These are phyloP conservation scores for Suhomyces bribrorum DNA, from an alignment of 1,139 yeast species.

Conservation along the genomic window DNA sequence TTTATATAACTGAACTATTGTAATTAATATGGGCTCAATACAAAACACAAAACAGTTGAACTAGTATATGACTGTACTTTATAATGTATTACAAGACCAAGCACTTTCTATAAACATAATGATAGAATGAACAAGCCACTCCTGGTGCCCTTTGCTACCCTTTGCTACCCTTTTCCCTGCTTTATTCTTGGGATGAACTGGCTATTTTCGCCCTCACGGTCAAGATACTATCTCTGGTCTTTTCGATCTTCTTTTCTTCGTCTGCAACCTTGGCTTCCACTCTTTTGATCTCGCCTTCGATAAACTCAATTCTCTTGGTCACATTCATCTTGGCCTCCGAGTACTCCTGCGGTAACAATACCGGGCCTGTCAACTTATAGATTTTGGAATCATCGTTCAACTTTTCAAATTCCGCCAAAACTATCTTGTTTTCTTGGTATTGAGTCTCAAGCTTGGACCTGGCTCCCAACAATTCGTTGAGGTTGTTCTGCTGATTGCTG, in stretches of 20 bases:
- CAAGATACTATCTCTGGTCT: slow-evolving; percentile 50
- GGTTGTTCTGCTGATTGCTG: slow-evolving; percentile 34
- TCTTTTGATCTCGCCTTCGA: slow-evolving; percentile 69
- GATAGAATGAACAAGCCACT: too few relatives aligned
- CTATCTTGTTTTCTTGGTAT: slow-evolving; percentile 88
- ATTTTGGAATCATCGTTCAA: slow-evolving; percentile 66
- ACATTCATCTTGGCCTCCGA: slow-evolving; percentile 82
- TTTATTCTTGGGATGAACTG: neutral
- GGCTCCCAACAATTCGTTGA: slow-evolving; percentile 53
- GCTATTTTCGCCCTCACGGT: slow-evolving; percentile 37
- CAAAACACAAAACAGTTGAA: too few relatives aligned
- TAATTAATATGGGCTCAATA: too few relatives aligned
- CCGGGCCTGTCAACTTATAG: slow-evolving; percentile 89
- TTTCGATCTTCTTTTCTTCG: slow-evolving; percentile 54
- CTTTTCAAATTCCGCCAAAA: slow-evolving; percentile 72
- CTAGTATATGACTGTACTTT: too few relatives aligned
- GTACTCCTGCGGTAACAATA: slow-evolving; percentile 83
- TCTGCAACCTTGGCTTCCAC: slow-evolving; percentile 60
- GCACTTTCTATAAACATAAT: too few relatives aligned
- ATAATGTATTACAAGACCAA: too few relatives aligned
- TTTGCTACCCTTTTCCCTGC: neutral
- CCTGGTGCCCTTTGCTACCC: too few relatives aligned
- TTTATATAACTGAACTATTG: neutral
- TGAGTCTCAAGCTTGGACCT: slow-evolving; percentile 77
- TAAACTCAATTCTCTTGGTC: slow-evolving; percentile 83